Base-by-base conservation (phyloP, 129 eudicot genomes). In the Helichrysum umbraculigerum region DNA sequence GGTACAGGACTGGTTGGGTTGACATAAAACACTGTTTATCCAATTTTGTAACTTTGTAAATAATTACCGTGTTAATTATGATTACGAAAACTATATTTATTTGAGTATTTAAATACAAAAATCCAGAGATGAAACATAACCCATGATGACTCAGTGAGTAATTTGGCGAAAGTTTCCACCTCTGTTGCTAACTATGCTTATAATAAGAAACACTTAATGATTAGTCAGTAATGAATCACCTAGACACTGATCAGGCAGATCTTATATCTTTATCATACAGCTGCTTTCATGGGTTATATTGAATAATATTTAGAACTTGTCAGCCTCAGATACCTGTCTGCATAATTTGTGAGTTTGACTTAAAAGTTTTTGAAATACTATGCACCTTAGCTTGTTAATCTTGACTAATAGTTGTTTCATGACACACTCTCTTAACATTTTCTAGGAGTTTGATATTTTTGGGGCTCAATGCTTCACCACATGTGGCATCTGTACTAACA, bases 361-460 rank as follows among this genome's bases (percentile, higher is more conserved):
- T 62, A 5, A 6, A 12, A 62, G 37, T 20, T 76, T 66, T 57
- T 76, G 74, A 22, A 22, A 68, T 76, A 17, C 28, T 76, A 32
- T 47, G 34, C 34, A 16, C 64, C 33, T 56, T 77, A 37, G 75
- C 47, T 57, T 77, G 30, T 76, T 51, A 28, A 76, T 16, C 59
- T 16, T 16, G 39, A 20, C 20, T 67, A 68, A 28, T 28, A 21
- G 17, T 66, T 16, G n/a, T 76, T 52, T 66, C 54, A 9, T 21
- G 28, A 15, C 21, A 11, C 16, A 12, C 39, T 12, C 41, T 16
- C 50, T 47, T 17, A 47, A 50, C 74, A 70, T 58, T 7, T 5
- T 70, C 25, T 50, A 70, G 39, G 74, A 70, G 37, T 70, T 70
- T 70, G 25, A 47, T 11, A n/a, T 21, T 19, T 47, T n/a, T 20